These are phyloP conservation scores for Neurospora africana DNA, from an alignment of 495 filamentous ascomycete species.

Conservation along the genomic window DNA sequence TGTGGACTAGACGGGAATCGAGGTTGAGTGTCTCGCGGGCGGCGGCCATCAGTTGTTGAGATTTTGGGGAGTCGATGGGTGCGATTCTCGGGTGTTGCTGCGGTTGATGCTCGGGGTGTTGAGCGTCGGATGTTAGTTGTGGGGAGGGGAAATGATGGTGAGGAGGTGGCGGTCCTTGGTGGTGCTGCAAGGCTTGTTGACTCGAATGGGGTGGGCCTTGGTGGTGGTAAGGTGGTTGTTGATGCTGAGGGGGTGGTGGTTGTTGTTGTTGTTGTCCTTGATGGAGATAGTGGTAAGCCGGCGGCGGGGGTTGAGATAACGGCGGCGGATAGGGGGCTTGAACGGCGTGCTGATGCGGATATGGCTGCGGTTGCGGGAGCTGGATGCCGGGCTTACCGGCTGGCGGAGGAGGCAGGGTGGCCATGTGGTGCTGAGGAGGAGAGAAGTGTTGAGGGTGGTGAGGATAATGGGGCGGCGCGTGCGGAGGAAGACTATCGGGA, in stretches of 20 bases:
- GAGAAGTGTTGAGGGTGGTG: background rate
- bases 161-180: constrained; percentile 4
- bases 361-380: constrained; percentile 13
- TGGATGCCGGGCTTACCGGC: constrained; percentile 1
- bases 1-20: background rate
- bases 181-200: background rate
- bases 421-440: constrained; percentile 1
- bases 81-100: constrained; percentile 11
- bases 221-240: constrained; percentile 16
- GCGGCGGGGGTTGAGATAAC: background rate
- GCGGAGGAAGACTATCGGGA: constrained; percentile 7
- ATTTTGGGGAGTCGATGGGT: constrained; percentile 24
- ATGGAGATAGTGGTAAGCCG: constrained; percentile 6
- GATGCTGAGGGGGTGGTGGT: constrained; percentile 8
- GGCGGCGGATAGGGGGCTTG: constrained; percentile 13
- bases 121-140: constrained; percentile 14
- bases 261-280: constrained; percentile 5
- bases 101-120: constrained; percentile 14
- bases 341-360: constrained; percentile 11
- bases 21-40: background rate
- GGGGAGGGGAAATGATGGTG: constrained; percentile 14
- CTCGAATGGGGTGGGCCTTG: background rate
- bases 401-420: background rate
- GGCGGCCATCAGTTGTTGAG: constrained; percentile 20
- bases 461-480: constrained; percentile 4